Conservation (phyloP, 129 eudicot genomes). For the Pseudognaphalium luteoalbum region DNA sequence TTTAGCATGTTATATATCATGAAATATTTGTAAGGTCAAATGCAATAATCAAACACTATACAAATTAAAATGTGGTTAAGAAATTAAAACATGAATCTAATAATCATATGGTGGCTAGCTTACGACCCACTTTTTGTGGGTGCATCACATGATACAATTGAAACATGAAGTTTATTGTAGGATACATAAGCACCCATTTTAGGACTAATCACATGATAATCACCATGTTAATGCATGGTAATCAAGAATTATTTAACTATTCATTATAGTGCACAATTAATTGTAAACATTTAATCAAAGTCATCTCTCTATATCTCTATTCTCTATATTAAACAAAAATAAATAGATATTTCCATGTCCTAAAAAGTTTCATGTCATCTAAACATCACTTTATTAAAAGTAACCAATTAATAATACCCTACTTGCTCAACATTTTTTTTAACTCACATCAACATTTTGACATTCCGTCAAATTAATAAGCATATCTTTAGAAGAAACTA, state of each 20-base stretch:
- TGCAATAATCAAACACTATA: constrained; percentile 2
- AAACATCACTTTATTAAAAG: constrained; percentile 14
- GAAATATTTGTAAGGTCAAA: constrained; percentile 9
- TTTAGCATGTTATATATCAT: constrained; percentile 18
- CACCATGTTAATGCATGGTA: background rate
- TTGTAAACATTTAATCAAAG: constrained; percentile 10
- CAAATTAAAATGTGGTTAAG: background rate
- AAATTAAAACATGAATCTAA: background rate
- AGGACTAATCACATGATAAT: constrained; percentile 20
- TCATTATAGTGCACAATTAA: background rate
- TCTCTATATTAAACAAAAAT: background rate
- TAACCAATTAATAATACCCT: background rate
- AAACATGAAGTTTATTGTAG: background rate
- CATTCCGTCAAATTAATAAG: background rate
- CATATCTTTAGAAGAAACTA: background rate
- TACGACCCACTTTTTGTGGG: constrained; percentile 33
- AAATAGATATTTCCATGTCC: background rate
- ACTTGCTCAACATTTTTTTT: constrained; percentile 1
- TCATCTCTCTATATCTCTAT: constrained; percentile 6
- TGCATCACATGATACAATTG: constrained; percentile 24
- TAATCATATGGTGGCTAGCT: background rate
- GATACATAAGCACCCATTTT: background rate
- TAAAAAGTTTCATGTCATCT: constrained; percentile 4
- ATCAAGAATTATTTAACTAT: background rate
- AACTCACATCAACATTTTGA: constrained; percentile 9